Evolutionary conservation across 495 filamentous ascomycete species (phyloP).

Genomic region (Monascus purpureus): DNA sequence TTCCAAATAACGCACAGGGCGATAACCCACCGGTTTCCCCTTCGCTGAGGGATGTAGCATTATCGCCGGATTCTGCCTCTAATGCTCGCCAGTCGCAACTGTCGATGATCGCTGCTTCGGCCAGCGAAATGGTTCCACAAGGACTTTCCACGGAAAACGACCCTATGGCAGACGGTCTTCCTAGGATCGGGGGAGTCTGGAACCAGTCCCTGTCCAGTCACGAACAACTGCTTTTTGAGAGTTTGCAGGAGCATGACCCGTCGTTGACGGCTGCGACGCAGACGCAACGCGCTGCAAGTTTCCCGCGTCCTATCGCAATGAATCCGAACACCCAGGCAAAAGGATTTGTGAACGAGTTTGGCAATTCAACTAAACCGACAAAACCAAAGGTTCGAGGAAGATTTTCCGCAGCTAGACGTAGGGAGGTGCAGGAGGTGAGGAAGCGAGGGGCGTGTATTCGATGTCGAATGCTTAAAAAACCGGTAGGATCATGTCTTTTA

Average conservation of each 20-base stretch:
- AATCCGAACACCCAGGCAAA: constrained; percentile 39
- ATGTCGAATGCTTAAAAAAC: constrained; percentile 77
- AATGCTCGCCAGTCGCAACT: constrained; percentile 32
- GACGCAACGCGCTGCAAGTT: constrained; percentile 31
- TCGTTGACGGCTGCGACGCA: constrained; percentile 30
- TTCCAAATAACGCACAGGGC: constrained; percentile 14
- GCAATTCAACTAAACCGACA: constrained; percentile 32
- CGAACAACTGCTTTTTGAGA: constrained; percentile 33
- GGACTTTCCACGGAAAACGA: constrained; percentile 27
- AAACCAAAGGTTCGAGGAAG: constrained; percentile 50
- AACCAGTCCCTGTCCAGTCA: constrained; percentile 27
- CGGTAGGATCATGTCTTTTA: constrained; percentile 22
- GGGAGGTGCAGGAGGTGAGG: constrained; percentile 68
- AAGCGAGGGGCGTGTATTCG: constrained; percentile 75
- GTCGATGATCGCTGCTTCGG: constrained; percentile 36
- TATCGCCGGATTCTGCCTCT: constrained; percentile 24
- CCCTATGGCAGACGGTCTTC: constrained; percentile 16
- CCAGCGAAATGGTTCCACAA: constrained; percentile 35
- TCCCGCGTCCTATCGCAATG: constrained; percentile 41
- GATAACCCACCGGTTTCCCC: constrained; percentile 28
- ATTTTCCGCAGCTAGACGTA: constrained; percentile 53
- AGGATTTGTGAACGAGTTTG: constrained; percentile 44
- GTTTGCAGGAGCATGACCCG: constrained; percentile 31
- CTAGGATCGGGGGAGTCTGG: constrained; percentile 21
- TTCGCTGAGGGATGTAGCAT: constrained; percentile 21